A percentile compares a stretch with the other conserved stretches of the same genome.
Evolutionary conservation across 1,284 basidiomycete genomes (phyloP).

Genomic region (Amylostereum areolatum): DNA sequence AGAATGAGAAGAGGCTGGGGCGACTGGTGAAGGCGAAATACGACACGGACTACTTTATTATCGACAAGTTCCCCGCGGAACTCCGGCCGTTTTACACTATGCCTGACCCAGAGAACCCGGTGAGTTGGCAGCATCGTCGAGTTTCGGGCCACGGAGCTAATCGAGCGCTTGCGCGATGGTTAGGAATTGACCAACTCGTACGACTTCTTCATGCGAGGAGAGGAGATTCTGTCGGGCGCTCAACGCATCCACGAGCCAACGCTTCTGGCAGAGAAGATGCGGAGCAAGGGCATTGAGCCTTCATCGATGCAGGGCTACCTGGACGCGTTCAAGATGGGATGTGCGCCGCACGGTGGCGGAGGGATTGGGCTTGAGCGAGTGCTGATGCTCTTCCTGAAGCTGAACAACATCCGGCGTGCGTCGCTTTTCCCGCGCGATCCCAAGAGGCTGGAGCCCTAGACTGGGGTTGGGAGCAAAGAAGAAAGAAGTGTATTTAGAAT

Average conservation of each 20-base stretch:
- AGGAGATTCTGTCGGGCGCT: conserved; percentile 96
- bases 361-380: conserved; percentile 93
- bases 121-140: conserved; percentile 29
- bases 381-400: conserved; percentile 90
- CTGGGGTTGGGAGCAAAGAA: background rate
- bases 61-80: conserved; percentile 93
- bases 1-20: conserved; percentile 91
- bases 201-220: conserved; percentile 99
- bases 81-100: conserved; percentile 98
- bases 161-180: background rate
- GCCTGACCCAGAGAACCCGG: conserved; percentile 86
- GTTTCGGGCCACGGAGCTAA: too few relatives aligned
- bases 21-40: conserved; percentile 88
- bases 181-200: conserved; percentile 94
- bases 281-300: conserved; percentile 75
- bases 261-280: conserved; percentile 83
- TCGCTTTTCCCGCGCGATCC: conserved; percentile 96
- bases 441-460: conserved; percentile 68
- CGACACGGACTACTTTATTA: conserved; percentile 95
- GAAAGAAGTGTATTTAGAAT: too few relatives aligned
- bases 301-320: conserved; percentile 87
- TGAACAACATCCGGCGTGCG: conserved; percentile 93
- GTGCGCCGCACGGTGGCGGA: conserved; percentile 84
- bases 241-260: conserved; percentile 93
- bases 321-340: conserved; percentile 92